Evolutionary conservation across 1,139 yeast genomes (phyloP), one percentile per base, ranked within the genome.

Genomic region (Arxiozyma bovina): DNA sequence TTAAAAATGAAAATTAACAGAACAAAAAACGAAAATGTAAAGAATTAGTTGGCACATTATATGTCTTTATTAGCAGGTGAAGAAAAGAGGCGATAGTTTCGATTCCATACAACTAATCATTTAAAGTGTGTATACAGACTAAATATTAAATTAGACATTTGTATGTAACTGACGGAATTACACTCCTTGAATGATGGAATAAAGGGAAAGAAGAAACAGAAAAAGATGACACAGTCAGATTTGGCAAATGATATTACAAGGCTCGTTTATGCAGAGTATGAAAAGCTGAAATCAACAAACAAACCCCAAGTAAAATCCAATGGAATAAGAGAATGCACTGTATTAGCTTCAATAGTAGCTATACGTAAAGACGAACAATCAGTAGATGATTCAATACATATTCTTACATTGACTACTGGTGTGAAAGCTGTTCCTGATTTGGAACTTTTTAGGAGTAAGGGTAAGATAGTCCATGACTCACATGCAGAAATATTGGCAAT

Each of bases 401-500:
- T 46, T 9, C 18, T 34, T 6, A 21, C 42, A 12, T 53, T 87
- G 3, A 77, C 94, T 0, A 89, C 97, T 0, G 99, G 99, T 0
- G 87, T 89, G 53, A 93, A 93, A 66, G 79, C 88, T 0, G 63
- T 78, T 27, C 93, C 97, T 0, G 81, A 85, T 61, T 67, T 54
- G 15, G 60, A 62, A 63, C 34, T 78, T 66, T 52, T 45, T 4
- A 61, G 72, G 49, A 75, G 82, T 17, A 55, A 72, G 0, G 97
- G 97, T 0, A 63, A 66, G 21, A 71, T 88, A 11, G 74, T 91
- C 0, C 97, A 91, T 65, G 98, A 91, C 67, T 75, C 82, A 70
- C 99, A 91, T 70, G 97, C 98, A 0, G 99, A 91, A 65, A 78
- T 89, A 1, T 70, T 93, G 22, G 79, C 87, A 0, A 58, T 90